Conservation (phyloP, 2,329 filamentous ascomycete genomes). For the Claviceps maximensis region DNA sequence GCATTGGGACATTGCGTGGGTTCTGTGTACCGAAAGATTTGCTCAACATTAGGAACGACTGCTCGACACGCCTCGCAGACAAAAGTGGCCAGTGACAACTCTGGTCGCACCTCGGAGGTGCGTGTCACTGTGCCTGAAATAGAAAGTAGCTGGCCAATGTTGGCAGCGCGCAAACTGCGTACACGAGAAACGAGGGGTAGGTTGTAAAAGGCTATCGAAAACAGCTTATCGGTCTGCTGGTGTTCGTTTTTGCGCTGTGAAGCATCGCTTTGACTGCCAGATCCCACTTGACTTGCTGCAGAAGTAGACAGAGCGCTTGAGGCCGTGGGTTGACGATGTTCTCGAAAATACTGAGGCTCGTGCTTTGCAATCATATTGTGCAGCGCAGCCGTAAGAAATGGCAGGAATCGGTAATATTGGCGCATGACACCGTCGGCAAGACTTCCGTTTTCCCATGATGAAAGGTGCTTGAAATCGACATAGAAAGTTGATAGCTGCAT, state of each 20-base stretch:
- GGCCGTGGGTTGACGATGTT: constrained; percentile 74
- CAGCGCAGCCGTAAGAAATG: constrained; percentile 76
- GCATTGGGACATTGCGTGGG: constrained; percentile 88
- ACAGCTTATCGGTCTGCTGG: constrained; percentile 94
- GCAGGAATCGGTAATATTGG: constrained; percentile 90
- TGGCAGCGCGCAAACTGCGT: constrained; percentile 71
- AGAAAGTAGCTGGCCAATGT: constrained; percentile 85
- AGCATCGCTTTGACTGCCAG: constrained; percentile 50
- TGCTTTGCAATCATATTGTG: constrained; percentile 92
- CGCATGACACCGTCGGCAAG: constrained; percentile 76
- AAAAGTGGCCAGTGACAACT: constrained; percentile 85
- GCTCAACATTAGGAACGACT: constrained; percentile 81
- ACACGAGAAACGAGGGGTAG: constrained; percentile 76
- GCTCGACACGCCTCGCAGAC: constrained; percentile 78
- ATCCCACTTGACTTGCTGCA: constrained; percentile 47
- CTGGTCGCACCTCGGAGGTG: constrained; percentile 91
- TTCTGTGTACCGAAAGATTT: constrained; percentile 95
- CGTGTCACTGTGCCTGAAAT: constrained; percentile 95
- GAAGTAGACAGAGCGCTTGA: constrained; percentile 61
- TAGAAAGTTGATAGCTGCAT: constrained; percentile 75
- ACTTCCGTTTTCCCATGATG: constrained; percentile 61
- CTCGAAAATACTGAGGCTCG: constrained; percentile 85
- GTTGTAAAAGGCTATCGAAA: constrained; percentile 88
- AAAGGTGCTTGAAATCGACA: constrained; percentile 75
- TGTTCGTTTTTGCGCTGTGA: constrained; percentile 73